Percentiles rank a stretch among this genome's conserved stretches.
Evolutionary conservation across 208 protist genomes (phyloP).

Genomic region (Trypanosoma mega): DNA sequence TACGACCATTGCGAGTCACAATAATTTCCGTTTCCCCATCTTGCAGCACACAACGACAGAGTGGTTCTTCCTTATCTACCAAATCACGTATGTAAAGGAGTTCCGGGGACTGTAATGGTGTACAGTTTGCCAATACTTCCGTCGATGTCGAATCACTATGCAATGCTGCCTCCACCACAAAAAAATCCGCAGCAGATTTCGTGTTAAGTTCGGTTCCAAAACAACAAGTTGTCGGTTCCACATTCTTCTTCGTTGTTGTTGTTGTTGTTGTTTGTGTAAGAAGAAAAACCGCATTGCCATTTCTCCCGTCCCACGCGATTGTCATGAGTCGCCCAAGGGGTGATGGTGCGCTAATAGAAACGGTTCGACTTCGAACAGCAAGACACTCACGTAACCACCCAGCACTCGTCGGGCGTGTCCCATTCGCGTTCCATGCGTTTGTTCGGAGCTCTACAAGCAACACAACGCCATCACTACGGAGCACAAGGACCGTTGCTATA

Average conservation of each 20-base stretch:
- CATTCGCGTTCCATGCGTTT: too few species aligned
- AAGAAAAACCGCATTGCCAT: conserved; percentile 8
- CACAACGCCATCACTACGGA: conserved; percentile 13
- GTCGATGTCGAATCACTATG: too few species aligned
- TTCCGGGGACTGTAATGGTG: too few species aligned
- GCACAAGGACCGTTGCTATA: conserved; percentile 15
- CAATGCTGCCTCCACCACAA: too few species aligned
- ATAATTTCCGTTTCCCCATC: conserved; percentile 12
- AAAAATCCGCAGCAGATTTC: background rate
- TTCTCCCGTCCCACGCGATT: conserved; percentile 15
- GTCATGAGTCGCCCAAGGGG: conserved; percentile 5
- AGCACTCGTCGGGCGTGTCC: too few species aligned
- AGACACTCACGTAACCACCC: too few species aligned
- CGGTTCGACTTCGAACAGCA: conserved; percentile 1
- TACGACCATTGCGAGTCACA: conserved; percentile 25
- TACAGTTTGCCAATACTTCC: too few species aligned
- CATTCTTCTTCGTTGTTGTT: background rate
- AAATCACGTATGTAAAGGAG: too few species aligned
- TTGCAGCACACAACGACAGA: too few species aligned
- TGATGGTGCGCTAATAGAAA: background rate
- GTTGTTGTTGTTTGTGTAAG: conserved; percentile 1
- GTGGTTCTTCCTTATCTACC: too few species aligned
- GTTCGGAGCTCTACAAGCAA: conserved; percentile 18
- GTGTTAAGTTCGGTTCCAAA: background rate
- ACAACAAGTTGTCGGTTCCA: conserved; percentile 4